These are phyloP conservation scores for Trichothecium sympodiale DNA, from an alignment of 2,329 filamentous ascomycete species.

Conservation along the genomic window DNA sequence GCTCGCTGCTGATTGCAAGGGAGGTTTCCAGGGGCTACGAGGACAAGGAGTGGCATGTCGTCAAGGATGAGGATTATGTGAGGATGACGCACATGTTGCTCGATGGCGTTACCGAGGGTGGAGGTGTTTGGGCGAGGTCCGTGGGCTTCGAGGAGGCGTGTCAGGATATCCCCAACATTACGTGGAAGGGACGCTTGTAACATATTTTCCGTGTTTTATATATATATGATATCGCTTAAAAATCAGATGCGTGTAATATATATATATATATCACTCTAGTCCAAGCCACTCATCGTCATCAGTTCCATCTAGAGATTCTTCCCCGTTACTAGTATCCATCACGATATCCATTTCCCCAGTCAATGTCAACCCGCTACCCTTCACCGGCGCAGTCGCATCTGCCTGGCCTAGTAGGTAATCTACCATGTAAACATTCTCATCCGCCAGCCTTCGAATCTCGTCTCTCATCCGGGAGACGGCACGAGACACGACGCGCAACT, in stretches of 20 bases:
- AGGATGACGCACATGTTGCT: conserved; percentile 49
- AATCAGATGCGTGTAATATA: too few species aligned
- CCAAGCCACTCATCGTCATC: conserved; percentile 36
- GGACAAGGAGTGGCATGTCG: conserved; percentile 33
- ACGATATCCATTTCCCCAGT: conserved; percentile 15
- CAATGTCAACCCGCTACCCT: conserved; percentile 6
- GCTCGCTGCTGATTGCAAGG: conserved; percentile 58
- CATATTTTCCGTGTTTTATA: too few species aligned
- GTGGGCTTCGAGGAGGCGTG: conserved; percentile 57
- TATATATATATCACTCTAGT: conserved; percentile 24
- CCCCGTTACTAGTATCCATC: conserved; percentile 19
- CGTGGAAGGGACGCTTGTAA: neutral
- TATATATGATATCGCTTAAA: too few species aligned
- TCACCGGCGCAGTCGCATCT: conserved; percentile 11
- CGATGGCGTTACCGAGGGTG: conserved; percentile 46
- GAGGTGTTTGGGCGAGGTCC: conserved; percentile 46
- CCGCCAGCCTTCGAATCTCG: conserved; percentile 71
- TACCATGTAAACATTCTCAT: conserved; percentile 82
- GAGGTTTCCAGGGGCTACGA: conserved; percentile 33
- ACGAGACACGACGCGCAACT: conserved; percentile 71
- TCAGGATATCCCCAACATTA: conserved; percentile 28
- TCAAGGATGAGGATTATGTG: conserved; percentile 50
- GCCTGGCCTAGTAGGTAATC: conserved; percentile 62
- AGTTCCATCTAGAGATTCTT: conserved; percentile 22
- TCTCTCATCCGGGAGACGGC: conserved; percentile 71